Percentiles rank a stretch among this genome's conserved stretches.
Conservation (phyloP, 306 rosid species). For the Albizia julibrissin region DNA sequence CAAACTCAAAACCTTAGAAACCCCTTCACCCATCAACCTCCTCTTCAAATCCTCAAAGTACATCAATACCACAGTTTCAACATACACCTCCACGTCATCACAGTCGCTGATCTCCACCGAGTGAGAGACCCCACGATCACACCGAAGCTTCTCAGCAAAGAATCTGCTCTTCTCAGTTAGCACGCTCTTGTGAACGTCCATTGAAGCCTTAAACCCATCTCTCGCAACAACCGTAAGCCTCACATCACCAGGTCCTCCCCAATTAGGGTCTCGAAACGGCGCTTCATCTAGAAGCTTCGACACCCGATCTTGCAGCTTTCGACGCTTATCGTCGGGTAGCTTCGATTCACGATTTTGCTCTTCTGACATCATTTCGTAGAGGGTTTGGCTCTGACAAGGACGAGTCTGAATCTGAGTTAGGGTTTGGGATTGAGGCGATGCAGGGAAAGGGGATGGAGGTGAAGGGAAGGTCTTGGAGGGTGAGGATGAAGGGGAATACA, state of each 20-base stretch:
- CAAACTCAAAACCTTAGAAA: slow-evolving; percentile 76
- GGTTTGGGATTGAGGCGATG: slow-evolving; percentile 20
- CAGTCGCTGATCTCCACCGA: slow-evolving; percentile 90
- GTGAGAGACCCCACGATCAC: slow-evolving; percentile 52
- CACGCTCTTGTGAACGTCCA: slow-evolving; percentile 76
- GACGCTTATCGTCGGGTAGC: slow-evolving; percentile 50
- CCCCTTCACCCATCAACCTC: slow-evolving; percentile 61
- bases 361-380: slow-evolving; percentile 79
- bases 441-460: slow-evolving; percentile 40
- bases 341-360: slow-evolving; percentile 51
- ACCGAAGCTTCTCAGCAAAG: slow-evolving; percentile 70
- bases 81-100: slow-evolving; percentile 78
- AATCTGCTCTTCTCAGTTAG: slow-evolving; percentile 70
- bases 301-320: slow-evolving; percentile 52
- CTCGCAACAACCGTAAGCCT: slow-evolving; percentile 65
- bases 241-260: slow-evolving; percentile 55
- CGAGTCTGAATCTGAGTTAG: slow-evolving; percentile 31
- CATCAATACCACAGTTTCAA: slow-evolving; percentile 86
- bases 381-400: slow-evolving; percentile 52
- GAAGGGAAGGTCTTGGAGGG: slow-evolving; percentile 42
- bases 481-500: slow-evolving; percentile 41
- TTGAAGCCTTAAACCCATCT: slow-evolving; percentile 70
- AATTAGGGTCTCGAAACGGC: slow-evolving; percentile 44
- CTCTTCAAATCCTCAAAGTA: slow-evolving; percentile 65
- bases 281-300: slow-evolving; percentile 55